Base-by-base conservation (phyloP, 495 filamentous ascomycete genomes). In the Podospora australis region DNA sequence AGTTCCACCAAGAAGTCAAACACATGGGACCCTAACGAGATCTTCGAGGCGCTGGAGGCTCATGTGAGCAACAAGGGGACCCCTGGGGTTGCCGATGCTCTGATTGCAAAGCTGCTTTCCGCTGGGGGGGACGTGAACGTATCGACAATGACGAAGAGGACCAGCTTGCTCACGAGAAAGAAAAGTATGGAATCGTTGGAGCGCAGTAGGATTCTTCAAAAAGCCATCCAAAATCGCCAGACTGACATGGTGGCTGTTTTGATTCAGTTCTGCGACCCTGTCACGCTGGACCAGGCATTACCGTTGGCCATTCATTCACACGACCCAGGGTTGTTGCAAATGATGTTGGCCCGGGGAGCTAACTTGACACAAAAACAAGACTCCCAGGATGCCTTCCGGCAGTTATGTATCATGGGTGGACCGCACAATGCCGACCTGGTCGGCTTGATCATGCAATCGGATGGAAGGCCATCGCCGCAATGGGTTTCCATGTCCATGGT, bases 231-330 rank as follows among this genome's bases (percentile, higher is more conserved):
- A 46, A 72, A 70, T 34, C 60, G 57, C 1, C 70, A 74, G 14
- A 28, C 52, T 19, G 71, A 76, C 29, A 76, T 76, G 72, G 60
- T 76, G 24, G 62, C 71, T 30, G 61, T 76, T 11, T 54, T 76
- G 23, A 57, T 68, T 16, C 65, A 63, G 6, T 62, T 72, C 30
- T 69, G 70, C 22, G 70, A 74, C 48, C 49, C 59, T 8, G 16
- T 65, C 20, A 62, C 63, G 21, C 57, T 74, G 38, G 64, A 73
- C 46, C 50, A 54, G 1, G 61, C 69, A 10, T 52, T 76, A 36
- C 66, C 68, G 0, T 40, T 59, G 10, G 71, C 72, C 2, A 59
- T 76, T 1, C 65, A 62, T n/a, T 58, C 61, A 14, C 50, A 56
- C 10, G 67, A 72, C 42, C 26, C 52, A 8, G 52, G 28, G 4